Percentiles rank a stretch among this genome's conserved stretches.
Conservation (phyloP, 768 basidiomycete species). For the Tulasnella sp. region DNA sequence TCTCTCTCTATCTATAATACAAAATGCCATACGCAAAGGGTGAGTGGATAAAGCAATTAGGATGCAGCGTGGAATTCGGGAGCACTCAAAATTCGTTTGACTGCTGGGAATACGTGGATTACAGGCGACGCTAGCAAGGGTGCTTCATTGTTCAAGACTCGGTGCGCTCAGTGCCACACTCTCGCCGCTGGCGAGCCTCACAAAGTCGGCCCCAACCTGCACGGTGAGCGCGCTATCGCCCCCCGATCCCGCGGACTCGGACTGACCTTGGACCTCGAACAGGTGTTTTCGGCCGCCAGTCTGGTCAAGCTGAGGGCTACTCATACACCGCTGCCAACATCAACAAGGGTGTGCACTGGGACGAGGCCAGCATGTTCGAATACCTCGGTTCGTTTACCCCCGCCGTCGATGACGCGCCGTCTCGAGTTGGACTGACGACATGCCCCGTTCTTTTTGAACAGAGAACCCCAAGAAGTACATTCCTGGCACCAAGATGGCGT, state of each 20-base stretch:
- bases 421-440: slow-evolving; percentile 8
- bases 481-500: slow-evolving; percentile 98
- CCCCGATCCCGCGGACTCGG: background rate
- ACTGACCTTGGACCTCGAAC: slow-evolving; percentile 20
- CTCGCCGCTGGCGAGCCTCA: slow-evolving; percentile 68
- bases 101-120: background rate
- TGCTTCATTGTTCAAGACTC: slow-evolving; percentile 93
- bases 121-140: slow-evolving; percentile 85
- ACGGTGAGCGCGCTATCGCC: slow-evolving; percentile 58
- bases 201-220: slow-evolving; percentile 93
- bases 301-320: slow-evolving; percentile 81
- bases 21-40: slow-evolving; percentile 21
- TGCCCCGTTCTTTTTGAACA: slow-evolving; percentile 27
- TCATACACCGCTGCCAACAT: slow-evolving; percentile 93
- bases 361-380: slow-evolving; percentile 85
- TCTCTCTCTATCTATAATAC: slow-evolving; percentile 10
- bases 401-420: background rate
- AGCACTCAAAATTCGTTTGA: background rate
- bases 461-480: slow-evolving; percentile 99
- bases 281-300: slow-evolving; percentile 79
- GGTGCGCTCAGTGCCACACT: slow-evolving; percentile 93
- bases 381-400: slow-evolving; percentile 50
- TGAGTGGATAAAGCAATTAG: background rate
- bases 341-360: slow-evolving; percentile 85
- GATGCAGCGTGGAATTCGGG: background rate